phyloP scores from a whole-genome alignment of 164 flowering plant species.

The Magnolia officinalis region DNA sequence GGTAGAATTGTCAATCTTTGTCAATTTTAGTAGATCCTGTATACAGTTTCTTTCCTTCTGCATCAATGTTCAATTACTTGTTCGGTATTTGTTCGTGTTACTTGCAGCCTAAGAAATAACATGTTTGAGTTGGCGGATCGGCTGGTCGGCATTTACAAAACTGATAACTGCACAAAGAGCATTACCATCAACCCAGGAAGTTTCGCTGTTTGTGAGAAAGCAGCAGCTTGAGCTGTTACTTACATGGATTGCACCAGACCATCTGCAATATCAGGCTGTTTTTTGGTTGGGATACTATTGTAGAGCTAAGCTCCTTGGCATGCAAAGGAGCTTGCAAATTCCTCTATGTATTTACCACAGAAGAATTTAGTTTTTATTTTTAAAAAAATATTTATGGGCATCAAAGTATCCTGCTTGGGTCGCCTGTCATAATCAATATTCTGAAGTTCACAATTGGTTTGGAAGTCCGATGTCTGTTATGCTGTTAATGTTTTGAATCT shows the following conservation, averaged over 20 bases:
- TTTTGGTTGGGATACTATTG: neutral
- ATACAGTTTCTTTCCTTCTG: neutral
- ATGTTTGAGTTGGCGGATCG: slow-evolving; percentile 98
- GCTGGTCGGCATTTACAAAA: slow-evolving; percentile 93
- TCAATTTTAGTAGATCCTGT: neutral
- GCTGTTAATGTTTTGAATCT: neutral
- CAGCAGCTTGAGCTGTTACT: slow-evolving; percentile 37
- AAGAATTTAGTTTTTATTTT: no score
- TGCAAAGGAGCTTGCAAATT: neutral
- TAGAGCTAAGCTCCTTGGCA: neutral
- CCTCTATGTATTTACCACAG: no score
- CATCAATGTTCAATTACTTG: neutral
- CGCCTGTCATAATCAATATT: neutral
- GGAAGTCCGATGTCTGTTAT: no score
- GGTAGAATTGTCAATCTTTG: neutral
- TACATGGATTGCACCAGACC: neutral
- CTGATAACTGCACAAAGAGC: slow-evolving; percentile 96
- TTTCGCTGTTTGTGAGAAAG: slow-evolving; percentile 56
- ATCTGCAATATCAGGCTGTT: neutral
- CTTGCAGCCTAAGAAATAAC: slow-evolving; percentile 85
- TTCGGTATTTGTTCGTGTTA: neutral
- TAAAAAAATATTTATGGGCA: neutral
- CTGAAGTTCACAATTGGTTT: no score
- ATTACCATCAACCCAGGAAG: slow-evolving; percentile 87
- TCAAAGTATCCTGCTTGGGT: neutral